phyloP scores from a whole-genome alignment of 2,329 filamentous ascomycete species.

The Cercospora beticola region DNA sequence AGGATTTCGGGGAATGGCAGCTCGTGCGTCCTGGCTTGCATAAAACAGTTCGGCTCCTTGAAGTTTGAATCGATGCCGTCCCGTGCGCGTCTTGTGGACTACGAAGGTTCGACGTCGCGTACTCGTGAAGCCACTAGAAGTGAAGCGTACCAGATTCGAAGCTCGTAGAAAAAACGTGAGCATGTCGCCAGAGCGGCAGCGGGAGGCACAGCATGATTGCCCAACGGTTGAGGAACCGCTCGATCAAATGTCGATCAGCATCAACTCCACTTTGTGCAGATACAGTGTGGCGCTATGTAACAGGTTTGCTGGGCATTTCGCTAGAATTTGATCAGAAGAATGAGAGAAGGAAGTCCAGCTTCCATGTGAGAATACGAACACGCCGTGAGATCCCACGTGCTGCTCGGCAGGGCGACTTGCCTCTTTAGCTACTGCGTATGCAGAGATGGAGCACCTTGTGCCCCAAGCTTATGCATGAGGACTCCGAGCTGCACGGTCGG shows the following conservation, averaged over 20 bases:
- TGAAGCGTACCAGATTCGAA: not conserved
- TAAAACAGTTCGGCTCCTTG: not conserved
- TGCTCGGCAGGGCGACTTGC: not conserved
- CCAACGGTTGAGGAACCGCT: not conserved
- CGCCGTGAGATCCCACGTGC: not conserved
- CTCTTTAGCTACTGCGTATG: not conserved
- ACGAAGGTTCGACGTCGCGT: not conserved
- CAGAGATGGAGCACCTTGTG: not conserved
- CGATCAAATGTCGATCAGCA: not conserved
- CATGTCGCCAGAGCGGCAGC: not conserved
- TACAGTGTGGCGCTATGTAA: not conserved
- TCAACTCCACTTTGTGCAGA: not conserved
- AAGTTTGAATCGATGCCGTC: not conserved
- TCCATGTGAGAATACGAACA: not conserved
- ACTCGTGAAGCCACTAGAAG: not conserved
- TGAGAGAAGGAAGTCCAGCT: not conserved
- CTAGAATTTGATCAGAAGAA: not conserved
- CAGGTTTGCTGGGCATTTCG: not conserved
- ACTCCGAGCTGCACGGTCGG: not conserved
- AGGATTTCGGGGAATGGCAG: constrained; percentile 1
- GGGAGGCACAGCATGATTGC: not conserved
- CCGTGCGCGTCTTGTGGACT: not conserved
- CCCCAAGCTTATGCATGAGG: not conserved
- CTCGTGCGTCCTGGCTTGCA: constrained; percentile 5
- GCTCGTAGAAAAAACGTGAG: not conserved